phyloP scores from a whole-genome alignment of 179 eudicot species.

The Spinacia oleracea region DNA sequence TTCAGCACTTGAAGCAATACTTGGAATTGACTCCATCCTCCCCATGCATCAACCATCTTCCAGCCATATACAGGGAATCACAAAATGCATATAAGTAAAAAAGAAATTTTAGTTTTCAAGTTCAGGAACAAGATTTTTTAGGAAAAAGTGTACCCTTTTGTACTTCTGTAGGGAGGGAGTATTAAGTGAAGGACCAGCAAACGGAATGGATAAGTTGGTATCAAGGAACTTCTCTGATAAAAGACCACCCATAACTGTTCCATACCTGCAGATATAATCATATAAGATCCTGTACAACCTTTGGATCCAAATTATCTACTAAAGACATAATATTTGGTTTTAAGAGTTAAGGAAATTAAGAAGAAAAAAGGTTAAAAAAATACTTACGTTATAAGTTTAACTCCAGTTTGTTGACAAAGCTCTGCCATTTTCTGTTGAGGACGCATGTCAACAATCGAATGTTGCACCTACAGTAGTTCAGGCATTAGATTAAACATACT shows the following conservation, averaged over 20 bases:
- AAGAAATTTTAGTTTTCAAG: too few relatives aligned
- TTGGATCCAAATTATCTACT: background rate
- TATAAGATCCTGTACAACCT: background rate
- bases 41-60: slow-evolving; percentile 99
- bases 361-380: slow-evolving; percentile 27
- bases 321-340: background rate
- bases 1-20: slow-evolving; percentile 70
- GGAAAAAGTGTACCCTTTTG: slow-evolving; percentile 63
- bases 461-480: slow-evolving; percentile 77
- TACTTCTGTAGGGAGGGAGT: slow-evolving; percentile 98
- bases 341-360: background rate
- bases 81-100: background rate
- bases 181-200: slow-evolving; percentile 88
- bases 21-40: slow-evolving; percentile 96
- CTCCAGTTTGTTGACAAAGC: slow-evolving; percentile 89
- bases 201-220: slow-evolving; percentile 87
- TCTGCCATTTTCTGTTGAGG: slow-evolving; percentile 98
- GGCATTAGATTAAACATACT: slow-evolving; percentile 4
- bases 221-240: slow-evolving; percentile 92
- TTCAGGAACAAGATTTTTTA: background rate
- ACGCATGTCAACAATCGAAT: slow-evolving; percentile 96
- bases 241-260: slow-evolving; percentile 98
- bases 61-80: slow-evolving; percentile 14
- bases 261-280: slow-evolving; percentile 56
- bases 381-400: slow-evolving; percentile 95